Conservation (phyloP, 495 filamentous ascomycete species). For the Antarctomyces pellizariae region DNA sequence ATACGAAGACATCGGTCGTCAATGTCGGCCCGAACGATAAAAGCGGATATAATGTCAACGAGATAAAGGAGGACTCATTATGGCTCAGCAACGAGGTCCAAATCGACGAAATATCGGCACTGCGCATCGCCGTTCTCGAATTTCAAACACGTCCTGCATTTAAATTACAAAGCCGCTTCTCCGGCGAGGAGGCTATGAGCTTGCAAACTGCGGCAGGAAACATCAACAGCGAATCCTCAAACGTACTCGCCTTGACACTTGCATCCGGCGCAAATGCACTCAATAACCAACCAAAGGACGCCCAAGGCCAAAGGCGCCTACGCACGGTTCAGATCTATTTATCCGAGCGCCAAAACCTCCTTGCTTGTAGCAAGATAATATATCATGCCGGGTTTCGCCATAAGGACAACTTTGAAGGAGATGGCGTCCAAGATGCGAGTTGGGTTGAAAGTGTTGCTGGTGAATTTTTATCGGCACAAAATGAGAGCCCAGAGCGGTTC, state of each 20-base stretch:
- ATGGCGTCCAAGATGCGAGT: too few species aligned
- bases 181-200: slow-evolving; percentile 42
- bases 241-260: slow-evolving; percentile 16
- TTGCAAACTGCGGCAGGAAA: slow-evolving; percentile 40
- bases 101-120: slow-evolving; percentile 62
- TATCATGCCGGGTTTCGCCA: too few species aligned
- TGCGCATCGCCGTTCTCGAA: slow-evolving; percentile 63
- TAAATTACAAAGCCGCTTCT: slow-evolving; percentile 40
- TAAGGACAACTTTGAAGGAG: too few species aligned
- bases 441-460: too few species aligned
- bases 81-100: slow-evolving; percentile 59
- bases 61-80: slow-evolving; percentile 64
- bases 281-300: slow-evolving; percentile 25
- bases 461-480: too few species aligned
- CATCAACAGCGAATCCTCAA: slow-evolving; percentile 25
- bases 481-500: too few species aligned
- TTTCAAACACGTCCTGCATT: slow-evolving; percentile 48
- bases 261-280: slow-evolving; percentile 17
- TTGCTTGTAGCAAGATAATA: slow-evolving; percentile 21
- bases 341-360: slow-evolving; percentile 36
- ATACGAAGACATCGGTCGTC: slow-evolving; percentile 77
- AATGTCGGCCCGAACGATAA: slow-evolving; percentile 50
- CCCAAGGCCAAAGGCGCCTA: slow-evolving; percentile 28
- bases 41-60: slow-evolving; percentile 45
- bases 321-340: slow-evolving; percentile 46